Evolutionary conservation across 345 rosid species (phyloP), one percentile per base, ranked within the genome.

Genomic region (Eucalyptus rudis): DNA sequence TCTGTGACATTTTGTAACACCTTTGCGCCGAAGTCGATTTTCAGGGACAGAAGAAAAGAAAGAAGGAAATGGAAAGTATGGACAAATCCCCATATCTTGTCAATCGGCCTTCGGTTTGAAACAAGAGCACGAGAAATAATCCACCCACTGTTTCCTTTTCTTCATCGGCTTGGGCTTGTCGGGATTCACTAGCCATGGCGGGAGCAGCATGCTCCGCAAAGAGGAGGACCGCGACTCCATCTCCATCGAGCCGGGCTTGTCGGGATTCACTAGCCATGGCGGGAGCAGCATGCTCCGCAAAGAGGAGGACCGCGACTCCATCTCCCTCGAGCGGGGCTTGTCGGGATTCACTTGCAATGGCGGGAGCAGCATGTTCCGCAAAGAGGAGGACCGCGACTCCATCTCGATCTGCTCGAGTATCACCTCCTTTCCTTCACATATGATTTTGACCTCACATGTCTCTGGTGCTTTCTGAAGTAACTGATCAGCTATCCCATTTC

Each of bases 361-460:
- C 17, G 51, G 51, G 51, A 49, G 17, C 51, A 49, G 51, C 51
- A 49, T 49, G 56, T 52, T 52, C 56, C 56, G 56, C 24, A 52
- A 52, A 52, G 56, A 52, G 56, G 56, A 52, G 25, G 49, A 15
- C 5, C 68, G 83, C 20, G 85, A 87, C 43, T 64, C 90, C 8
- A 20, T 29, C 19, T 52, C 88, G 86, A 87, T 89, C 85, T 89
- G 87, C 49, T 93, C 95, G 40, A 90, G 25, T 7, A 84, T 88
- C 84, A 92, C 93, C 87, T 94, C 96, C 80, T 94, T 90, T 88
- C 97, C 99, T 89, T 94, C 94, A 87, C 95, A 94, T 81, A 96
- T 89, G 86, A 96, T 88, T 91, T 90, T 97, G 52, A 96, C 86
- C 86, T 96, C 94, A 86, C 98, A 95, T 52, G 88, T 86, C 2